Evolutionary conservation across 2,329 filamentous ascomycete species (phyloP), one percentile per base, ranked within the genome.

Genomic region (Decorospora gaudefroyi): DNA sequence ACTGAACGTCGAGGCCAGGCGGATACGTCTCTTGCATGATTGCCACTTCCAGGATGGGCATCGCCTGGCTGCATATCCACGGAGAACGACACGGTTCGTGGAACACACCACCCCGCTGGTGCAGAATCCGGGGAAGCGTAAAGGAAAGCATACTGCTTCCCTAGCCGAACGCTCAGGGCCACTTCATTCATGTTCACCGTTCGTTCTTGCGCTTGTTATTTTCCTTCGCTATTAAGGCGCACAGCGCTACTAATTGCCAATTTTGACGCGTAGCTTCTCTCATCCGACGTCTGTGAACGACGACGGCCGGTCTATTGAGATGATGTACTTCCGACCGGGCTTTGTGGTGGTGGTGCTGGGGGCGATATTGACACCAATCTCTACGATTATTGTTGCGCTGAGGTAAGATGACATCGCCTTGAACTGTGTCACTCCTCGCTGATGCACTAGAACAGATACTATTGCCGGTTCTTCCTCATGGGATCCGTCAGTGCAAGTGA

Each of bases 331-430:
- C 12, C 55, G 65, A 19, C 63, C 66, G 17, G 65, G 66, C 17
- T 62, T 59, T 27, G 53, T 69, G 19, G 67, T 69, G 47, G 60
- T 67, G 42, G 62, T 69, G 33, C 62, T 67, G 11, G 64, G 64
- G 26, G 44, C 55, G 23, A 65, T 57, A n/a, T 51, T 69, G 51
- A 69, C 67, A n/a, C 59, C 60, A 25, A 26, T 68, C 18, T 68
- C 65, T n/a, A 69, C 64, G 5, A 42, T 69, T 10, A 47, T 69
- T 9, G 59, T 69, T 29, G 55, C 40, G 0, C 42, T 68, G 27
- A 63, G 66, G 66, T 69, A 49, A 26, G 59, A 49, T 23, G 16
- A 16, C n/a, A 15, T 27, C 23, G 12, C 6, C 5, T 21, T 32
- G 7, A 16, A 11, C 25, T 13, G 4, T 16, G 16, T 7, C 9